Base-by-base conservation (phyloP, 441 rosid genomes). In the Adansonia madagascariensis region DNA sequence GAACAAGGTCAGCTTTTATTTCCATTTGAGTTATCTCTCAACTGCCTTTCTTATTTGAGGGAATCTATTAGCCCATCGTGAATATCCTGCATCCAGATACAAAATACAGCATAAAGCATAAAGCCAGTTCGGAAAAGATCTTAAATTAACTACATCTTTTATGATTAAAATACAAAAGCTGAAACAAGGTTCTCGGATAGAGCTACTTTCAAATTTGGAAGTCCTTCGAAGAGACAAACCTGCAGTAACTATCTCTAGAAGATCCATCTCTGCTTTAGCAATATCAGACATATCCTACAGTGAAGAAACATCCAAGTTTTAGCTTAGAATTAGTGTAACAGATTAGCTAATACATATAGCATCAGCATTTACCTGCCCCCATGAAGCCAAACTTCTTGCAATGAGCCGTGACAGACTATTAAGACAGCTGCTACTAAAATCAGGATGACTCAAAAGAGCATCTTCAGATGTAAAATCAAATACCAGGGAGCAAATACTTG, bases 391-490 rank as follows among this genome's bases (percentile, higher is more conserved):
- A 35, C 41, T 35, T 35, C 41, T 35, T 35, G 41, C 41, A 35
- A 35, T 35, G 41, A 35, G 41, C 41, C 41, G 41, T 35, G 84
- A 83, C 41, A 95, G 81, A 59, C 75, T 81, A 65, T 66, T 74
- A 31, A 90, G 80, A 27, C 87, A 80, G 79, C 80, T 78, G 35
- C 12, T 31, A 69, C 71, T 79, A 71, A 90, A 88, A 75, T 71
- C 77, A n/a, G 88, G 85, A 85, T 82, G 89, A 74, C 77, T 82
- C 20, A 85, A 84, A 78, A 95, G 90, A 75, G 88, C 89, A 59
- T 84, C 89, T 82, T 95, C 98, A 41, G 99, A 93, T 57, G 91
- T 89, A 47, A 75, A 80, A 79, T 90, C 97, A 22, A 90, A 80
- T 75, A 91, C 77, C 79, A 93, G 80, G 1, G 91, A 78, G 82